These are phyloP conservation scores for Piromyces finnis DNA, from an alignment of 192 early-diverging fungal species.

Conservation along the genomic window DNA sequence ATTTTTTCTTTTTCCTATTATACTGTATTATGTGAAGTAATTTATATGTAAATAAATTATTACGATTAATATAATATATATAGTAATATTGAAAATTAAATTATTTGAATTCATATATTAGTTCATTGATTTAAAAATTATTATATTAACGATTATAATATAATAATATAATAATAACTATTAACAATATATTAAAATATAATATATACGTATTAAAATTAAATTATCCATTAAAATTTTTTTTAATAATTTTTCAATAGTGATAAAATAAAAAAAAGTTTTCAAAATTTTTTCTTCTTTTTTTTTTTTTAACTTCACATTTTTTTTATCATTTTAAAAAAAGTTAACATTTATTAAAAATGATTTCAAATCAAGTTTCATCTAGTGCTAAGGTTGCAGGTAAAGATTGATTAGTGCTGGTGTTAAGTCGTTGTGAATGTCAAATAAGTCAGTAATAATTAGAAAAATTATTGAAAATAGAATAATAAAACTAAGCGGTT, in stretches of 20 bases:
- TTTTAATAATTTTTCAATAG: neutral
- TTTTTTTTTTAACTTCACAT: neutral
- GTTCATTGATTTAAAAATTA: neutral
- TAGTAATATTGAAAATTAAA: neutral
- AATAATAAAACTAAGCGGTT: no score
- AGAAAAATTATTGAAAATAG: no score
- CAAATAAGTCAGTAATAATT: no score
- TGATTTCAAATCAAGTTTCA: neutral
- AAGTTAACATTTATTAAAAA: neutral
- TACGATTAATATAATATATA: neutral
- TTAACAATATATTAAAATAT: neutral
- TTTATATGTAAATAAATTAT: neutral
- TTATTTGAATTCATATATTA: neutral
- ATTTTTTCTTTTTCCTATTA: neutral
- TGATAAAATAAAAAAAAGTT: neutral
- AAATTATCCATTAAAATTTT: neutral
- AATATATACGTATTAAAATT: neutral
- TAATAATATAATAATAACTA: neutral
- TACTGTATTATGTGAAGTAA: neutral
- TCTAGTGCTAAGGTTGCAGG: neutral
- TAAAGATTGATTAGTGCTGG: neutral
- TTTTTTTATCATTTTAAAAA: neutral
- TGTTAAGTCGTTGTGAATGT: neutral
- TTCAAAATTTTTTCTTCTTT: neutral
- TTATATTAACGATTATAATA: neutral